A percentile compares a stretch with the other conserved stretches of the same genome.
Conservation (phyloP, 805 yeast genomes). For the Metschnikowia lachancei region DNA sequence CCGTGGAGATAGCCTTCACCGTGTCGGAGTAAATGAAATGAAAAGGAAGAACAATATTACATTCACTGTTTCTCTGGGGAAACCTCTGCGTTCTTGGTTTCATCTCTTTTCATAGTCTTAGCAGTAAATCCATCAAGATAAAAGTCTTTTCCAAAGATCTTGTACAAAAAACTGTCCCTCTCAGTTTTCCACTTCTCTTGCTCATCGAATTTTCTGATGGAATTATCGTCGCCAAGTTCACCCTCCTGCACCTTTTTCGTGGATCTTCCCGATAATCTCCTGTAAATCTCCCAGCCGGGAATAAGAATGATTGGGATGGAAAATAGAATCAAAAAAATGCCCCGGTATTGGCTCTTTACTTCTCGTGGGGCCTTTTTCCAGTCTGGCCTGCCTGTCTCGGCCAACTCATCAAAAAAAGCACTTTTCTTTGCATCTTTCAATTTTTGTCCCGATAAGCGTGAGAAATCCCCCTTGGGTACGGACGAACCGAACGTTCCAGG, state of each 20-base stretch:
- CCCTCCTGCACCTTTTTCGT: constrained; percentile 42
- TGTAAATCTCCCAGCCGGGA: constrained; percentile 34
- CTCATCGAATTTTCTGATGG: constrained; percentile 37
- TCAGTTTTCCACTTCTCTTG: constrained; percentile 42
- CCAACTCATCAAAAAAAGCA: constrained; percentile 37
- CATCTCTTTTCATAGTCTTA: constrained; percentile 29
- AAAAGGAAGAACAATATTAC: background rate
- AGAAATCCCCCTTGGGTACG: constrained; percentile 6
- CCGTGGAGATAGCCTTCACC: constrained; percentile 13
- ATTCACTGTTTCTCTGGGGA: background rate
- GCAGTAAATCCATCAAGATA: constrained; percentile 45
- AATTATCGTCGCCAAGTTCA: constrained; percentile 33
- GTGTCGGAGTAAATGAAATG: background rate
- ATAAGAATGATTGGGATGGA: constrained; percentile 38
- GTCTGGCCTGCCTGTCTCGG: constrained; percentile 40
- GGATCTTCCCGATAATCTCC: constrained; percentile 39
- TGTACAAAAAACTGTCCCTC: constrained; percentile 35
- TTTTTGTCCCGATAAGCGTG: constrained; percentile 7
- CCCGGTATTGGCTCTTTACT: constrained; percentile 35
- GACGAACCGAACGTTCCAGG: constrained; percentile 14
- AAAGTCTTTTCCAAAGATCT: constrained; percentile 40
- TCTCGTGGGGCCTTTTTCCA: constrained; percentile 45
- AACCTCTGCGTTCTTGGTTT: background rate
- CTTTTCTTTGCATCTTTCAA: constrained; percentile 18
- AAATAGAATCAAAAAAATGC: constrained; percentile 36